Evolutionary conservation across 164 flowering plant genomes (phyloP), one percentile per base, ranked within the genome.

Genomic region (Brasenia schreberi): DNA sequence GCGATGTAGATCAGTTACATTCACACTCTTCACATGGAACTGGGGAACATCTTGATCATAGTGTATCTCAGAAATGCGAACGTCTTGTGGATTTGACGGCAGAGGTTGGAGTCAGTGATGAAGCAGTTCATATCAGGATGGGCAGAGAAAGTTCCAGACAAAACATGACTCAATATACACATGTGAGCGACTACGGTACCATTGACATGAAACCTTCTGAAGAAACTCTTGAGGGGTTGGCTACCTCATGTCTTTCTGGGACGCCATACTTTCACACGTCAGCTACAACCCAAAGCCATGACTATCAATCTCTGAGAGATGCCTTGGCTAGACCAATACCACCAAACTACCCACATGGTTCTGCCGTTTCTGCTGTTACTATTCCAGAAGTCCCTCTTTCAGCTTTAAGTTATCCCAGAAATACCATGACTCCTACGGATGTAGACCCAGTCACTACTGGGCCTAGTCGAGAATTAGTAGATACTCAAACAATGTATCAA

Each of bases 181-280:
- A 7, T 14, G n/a, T 14, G 45, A 69, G 27, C 43, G 44, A 19
- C 18, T 9, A 7, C 64, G 85, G 77, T 65, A 64, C 56, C 64
- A 87, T 77, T 71, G 96, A 87, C 64, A 73, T 62, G 44, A 88
- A 91, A 77, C 96, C 90, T 70, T 72, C 23, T 6, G 67, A 60
- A 56, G 68, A 69, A 60, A 18, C 62, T 43, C 16, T 63, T 43
- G 70, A 64, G 18, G 39, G 44, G 71, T 72, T 66, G 45, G 58
- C 76, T 42, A 4, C 62, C 44, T 42, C 33, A 42, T 72, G 63
- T 67, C 43, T 58, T 42, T 42, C 61, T 58, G 16, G 52, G 56
- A 65, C 66, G 49, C 12, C 71, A 3, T 70, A 64, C 56, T 17
- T 69, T 60, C 75, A 63, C 53, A 66, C 64, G 65, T 10, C 79